A percentile compares a stretch with the other conserved stretches of the same genome.
phyloP scores from a whole-genome alignment of 768 basidiomycete genomes.

The Epithele typhae region DNA sequence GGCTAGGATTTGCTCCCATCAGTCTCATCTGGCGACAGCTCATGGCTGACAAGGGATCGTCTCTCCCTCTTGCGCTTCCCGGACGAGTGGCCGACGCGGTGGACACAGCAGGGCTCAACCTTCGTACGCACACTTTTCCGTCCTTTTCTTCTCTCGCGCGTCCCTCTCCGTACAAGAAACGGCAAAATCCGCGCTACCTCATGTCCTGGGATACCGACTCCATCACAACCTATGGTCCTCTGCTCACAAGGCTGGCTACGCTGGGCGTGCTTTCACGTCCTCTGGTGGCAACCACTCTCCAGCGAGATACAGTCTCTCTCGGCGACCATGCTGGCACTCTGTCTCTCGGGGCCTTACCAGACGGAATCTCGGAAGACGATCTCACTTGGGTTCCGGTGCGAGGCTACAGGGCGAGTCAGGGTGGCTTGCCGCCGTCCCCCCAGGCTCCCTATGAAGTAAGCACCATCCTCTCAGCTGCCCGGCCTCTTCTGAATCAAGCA shows the following conservation, averaged over 20 bases:
- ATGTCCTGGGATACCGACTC: constrained; percentile 12
- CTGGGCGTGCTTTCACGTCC: constrained; percentile 39
- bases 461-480: too few species aligned
- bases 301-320: constrained; percentile 64
- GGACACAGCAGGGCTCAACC: not conserved
- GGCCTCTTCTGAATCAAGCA: not conserved
- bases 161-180: not conserved
- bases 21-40: constrained; percentile 26
- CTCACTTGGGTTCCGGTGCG: constrained; percentile 68
- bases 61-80: not conserved
- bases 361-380: constrained; percentile 38
- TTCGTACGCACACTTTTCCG: constrained; percentile 11
- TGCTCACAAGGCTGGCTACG: constrained; percentile 30
- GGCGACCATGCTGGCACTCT: constrained; percentile 64
- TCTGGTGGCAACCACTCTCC: constrained; percentile 48
- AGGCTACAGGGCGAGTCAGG: constrained; percentile 44
- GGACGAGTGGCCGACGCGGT: not conserved
- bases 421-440: constrained; percentile 50
- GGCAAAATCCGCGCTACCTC: not conserved
- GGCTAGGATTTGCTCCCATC: constrained; percentile 69
- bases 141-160: not conserved
- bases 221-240: constrained; percentile 29
- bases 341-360: constrained; percentile 63
- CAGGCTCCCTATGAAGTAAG: constrained; percentile 58
- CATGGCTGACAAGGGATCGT: not conserved